Conservation (phyloP, 805 yeast species). For the Wickerhamomyces canadensis region DNA sequence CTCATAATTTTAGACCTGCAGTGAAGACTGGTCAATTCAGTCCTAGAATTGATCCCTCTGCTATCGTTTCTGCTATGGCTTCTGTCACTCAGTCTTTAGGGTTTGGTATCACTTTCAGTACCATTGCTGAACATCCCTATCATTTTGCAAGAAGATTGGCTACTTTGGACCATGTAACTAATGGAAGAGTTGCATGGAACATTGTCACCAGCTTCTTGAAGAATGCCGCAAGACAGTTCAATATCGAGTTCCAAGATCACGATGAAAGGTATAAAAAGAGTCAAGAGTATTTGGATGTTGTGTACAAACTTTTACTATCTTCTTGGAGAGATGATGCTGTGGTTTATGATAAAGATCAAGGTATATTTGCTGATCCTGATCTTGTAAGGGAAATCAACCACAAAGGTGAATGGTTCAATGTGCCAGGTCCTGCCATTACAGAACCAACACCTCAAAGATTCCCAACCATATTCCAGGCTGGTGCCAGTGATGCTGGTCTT, state of each 20-base stretch:
- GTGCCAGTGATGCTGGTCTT: conserved; percentile 32
- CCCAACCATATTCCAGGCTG: conserved; percentile 38
- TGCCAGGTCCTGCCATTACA: conserved; percentile 30
- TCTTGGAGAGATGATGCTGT: conserved; percentile 35
- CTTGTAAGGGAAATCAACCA: conserved; percentile 32
- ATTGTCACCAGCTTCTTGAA: conserved; percentile 35
- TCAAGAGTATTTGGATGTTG: conserved; percentile 33
- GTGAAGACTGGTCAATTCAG: conserved; percentile 24
- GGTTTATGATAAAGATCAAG: conserved; percentile 13
- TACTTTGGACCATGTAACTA: conserved; percentile 34
- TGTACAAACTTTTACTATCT: conserved; percentile 30
- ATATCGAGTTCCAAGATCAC: conserved; percentile 32
- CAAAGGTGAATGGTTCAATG: conserved; percentile 29
- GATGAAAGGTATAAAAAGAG: conserved; percentile 33
- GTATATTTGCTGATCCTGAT: conserved; percentile 28
- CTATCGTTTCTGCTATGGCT: conserved; percentile 34
- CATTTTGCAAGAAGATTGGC: conserved; percentile 34
- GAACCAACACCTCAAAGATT: conserved; percentile 39
- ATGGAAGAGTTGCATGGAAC: conserved; percentile 39
- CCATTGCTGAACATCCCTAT: conserved; percentile 35
- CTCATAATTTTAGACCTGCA: conserved; percentile 26
- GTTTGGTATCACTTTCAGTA: no score
- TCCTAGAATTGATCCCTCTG: conserved; percentile 34
- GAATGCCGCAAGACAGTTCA: conserved; percentile 31
- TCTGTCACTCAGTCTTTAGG: conserved; percentile 30